Base-by-base conservation (phyloP, 148 eudicot genomes). In the Diospyros lotus region DNA sequence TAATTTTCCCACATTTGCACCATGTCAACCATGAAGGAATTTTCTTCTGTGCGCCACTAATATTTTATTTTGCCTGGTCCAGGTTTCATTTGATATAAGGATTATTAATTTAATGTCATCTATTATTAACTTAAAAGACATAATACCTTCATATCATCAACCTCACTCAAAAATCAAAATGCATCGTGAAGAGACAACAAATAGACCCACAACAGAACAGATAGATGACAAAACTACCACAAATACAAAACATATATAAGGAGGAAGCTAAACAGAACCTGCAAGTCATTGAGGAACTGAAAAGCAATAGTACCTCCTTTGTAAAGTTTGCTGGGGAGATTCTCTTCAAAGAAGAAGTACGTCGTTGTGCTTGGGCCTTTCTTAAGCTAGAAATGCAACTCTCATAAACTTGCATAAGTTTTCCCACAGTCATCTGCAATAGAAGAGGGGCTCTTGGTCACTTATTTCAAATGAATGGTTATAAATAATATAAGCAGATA, bases 241-340 rank as follows among this genome's bases (percentile, higher is more conserved):
- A 14, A 70, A 4, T 50, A 8, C 3, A 66, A 9, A 50, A n/a
- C 17, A 8, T 44, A 9, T 48, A 46, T 8, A 48, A 67, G 41
- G 7, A 46, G 10, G 51, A 65, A 65, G 55, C 17, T 50, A 13
- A 48, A 17, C 55, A 67, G 70, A 44, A 46, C 8, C 63, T 40
- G 12, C 12, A 13, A 55, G 3, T 55, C 28, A 12, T 52, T 10
- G 52, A 69, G 46, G 55, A 59, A 44, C 56, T 55, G 9, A 10
- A 45, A 71, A 56, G 2, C 9, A 6, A 71, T 42, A 53, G 9
- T 87, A 96, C 99, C 97, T 91, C 92, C 83, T 89, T 96, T n/a
- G 97, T 91, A 76, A 88, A 96, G 81, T 93, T 96, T 63, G 82
- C 97, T 40, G 99, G 99, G 77, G 87, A 77, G 69, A 93, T 88